Percentiles rank a stretch among this genome's conserved stretches.
phyloP scores from a whole-genome alignment of 2,329 filamentous ascomycete genomes.

The Alternaria sp. region DNA sequence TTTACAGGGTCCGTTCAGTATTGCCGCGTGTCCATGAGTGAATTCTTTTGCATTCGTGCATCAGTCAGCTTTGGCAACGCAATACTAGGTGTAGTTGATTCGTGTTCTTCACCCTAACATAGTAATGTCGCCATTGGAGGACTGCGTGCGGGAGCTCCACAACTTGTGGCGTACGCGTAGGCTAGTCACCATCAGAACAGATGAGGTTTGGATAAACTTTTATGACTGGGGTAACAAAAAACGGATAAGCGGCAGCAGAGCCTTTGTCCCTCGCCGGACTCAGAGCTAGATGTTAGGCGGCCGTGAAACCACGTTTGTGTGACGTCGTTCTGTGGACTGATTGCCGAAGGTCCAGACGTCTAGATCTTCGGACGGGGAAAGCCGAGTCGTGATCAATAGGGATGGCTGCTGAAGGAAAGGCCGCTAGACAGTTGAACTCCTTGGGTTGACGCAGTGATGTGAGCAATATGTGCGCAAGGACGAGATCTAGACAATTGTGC shows the following conservation, averaged over 20 bases:
- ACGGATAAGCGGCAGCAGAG: slow-evolving; percentile 6
- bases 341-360: slow-evolving; percentile 1
- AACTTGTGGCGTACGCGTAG: background rate
- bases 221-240: background rate
- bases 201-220: slow-evolving; percentile 10
- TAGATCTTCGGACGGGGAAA: background rate
- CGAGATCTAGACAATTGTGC: background rate
- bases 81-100: background rate
- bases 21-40: background rate
- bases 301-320: background rate
- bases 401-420: background rate
- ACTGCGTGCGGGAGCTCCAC: background rate
- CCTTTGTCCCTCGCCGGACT: background rate
- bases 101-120: background rate
- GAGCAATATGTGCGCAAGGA: background rate
- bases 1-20: background rate
- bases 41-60: background rate
- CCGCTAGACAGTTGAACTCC: background rate
- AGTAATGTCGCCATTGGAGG: background rate
- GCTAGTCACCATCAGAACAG: background rate
- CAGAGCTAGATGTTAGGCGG: slow-evolving; percentile 4
- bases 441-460: background rate
- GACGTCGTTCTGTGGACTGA: slow-evolving; percentile 12
- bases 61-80: background rate
- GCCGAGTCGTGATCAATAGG: background rate